These are phyloP conservation scores for Phylloporus scabripes DNA, from an alignment of 768 basidiomycete species.

Conservation along the genomic window DNA sequence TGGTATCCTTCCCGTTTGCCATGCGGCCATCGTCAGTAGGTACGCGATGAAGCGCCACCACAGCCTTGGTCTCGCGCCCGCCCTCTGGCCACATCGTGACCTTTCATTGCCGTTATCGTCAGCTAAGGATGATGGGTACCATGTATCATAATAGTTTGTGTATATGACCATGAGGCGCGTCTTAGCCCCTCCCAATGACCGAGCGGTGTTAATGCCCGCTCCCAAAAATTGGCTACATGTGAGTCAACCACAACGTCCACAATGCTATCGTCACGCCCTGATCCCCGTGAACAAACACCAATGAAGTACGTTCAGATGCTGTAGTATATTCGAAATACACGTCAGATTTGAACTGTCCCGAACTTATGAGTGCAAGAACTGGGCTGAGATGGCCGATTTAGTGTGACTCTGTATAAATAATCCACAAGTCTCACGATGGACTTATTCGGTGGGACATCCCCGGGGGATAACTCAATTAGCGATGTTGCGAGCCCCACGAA, in stretches of 20 bases:
- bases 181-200: background rate
- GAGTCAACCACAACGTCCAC: background rate
- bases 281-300: background rate
- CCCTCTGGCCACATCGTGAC: too few species aligned
- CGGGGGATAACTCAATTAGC: background rate
- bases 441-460: background rate
- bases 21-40: background rate
- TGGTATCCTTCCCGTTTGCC: background rate
- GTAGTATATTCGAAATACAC: too few species aligned
- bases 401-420: background rate
- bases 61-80: background rate
- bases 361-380: background rate
- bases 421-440: background rate
- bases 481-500: background rate
- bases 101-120: too few species aligned
- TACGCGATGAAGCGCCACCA: background rate
- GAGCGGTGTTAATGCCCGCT: background rate
- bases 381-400: background rate
- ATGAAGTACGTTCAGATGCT: too few species aligned
- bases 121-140: too few species aligned
- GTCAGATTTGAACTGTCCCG: too few species aligned
- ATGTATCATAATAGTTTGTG: too few species aligned
- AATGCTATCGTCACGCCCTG: background rate
- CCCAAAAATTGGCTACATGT: background rate
- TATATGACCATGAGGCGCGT: background rate